Percentiles rank a stretch among this genome's conserved stretches.
Conservation (phyloP, 2,329 filamentous ascomycete species). For the Arthrobotrys entomopaga region DNA sequence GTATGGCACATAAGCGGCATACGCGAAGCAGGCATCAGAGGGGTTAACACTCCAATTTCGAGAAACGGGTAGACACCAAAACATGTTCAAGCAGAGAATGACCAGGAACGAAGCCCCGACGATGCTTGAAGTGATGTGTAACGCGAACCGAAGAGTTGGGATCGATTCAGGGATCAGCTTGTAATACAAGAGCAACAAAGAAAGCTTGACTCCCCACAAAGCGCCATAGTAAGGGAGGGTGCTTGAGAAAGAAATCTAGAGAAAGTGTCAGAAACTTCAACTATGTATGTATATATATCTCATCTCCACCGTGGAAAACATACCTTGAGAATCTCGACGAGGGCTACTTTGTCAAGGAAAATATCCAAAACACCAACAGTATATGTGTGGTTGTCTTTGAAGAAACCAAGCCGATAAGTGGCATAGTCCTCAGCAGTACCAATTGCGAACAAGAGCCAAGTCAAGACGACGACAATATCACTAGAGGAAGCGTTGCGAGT, state of each 20-base stretch:
- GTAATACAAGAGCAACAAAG: slow-evolving; percentile 51
- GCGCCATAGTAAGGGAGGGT: slow-evolving; percentile 49
- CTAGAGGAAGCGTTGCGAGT: slow-evolving; percentile 51
- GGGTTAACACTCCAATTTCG: slow-evolving; percentile 50
- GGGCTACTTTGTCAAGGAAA: slow-evolving; percentile 32
- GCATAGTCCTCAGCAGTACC: slow-evolving; percentile 45
- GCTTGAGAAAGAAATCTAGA: slow-evolving; percentile 49
- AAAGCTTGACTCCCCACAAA: slow-evolving; percentile 50
- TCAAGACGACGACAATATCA: slow-evolving; percentile 47
- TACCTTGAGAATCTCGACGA: slow-evolving; percentile 50
- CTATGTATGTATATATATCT: no score
- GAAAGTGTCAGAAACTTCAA: not conserved
- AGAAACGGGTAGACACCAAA: slow-evolving; percentile 48
- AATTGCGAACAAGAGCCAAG: slow-evolving; percentile 49
- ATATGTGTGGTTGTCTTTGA: slow-evolving; percentile 26
- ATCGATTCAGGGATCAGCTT: slow-evolving; percentile 53
- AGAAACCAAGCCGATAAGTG: slow-evolving; percentile 40
- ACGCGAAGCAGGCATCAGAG: slow-evolving; percentile 40
- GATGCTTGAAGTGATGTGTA: slow-evolving; percentile 41
- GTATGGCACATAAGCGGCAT: slow-evolving; percentile 31
- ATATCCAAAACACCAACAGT: slow-evolving; percentile 31
- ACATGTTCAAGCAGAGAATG: slow-evolving; percentile 48
- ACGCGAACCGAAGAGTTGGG: slow-evolving; percentile 47
- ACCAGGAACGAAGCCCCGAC: slow-evolving; percentile 41
- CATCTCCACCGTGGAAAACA: no score